Evolutionary conservation across 2,329 filamentous ascomycete genomes (phyloP).

Genomic region (Domatiomyces catenatus): DNA sequence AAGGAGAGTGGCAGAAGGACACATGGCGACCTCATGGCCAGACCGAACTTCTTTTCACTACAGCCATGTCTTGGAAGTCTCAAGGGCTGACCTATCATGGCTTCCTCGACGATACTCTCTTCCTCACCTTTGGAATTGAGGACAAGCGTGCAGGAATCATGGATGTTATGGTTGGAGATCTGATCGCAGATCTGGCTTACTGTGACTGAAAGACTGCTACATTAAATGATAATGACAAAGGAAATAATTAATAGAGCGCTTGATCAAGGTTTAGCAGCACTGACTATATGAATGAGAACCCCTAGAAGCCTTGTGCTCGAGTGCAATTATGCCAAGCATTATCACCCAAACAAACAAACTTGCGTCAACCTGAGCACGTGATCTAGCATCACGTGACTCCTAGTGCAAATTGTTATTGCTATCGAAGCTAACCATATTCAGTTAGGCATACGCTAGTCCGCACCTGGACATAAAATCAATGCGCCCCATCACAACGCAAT

Average conservation of each 20-base stretch:
- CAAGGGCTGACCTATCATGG: constrained; percentile 37
- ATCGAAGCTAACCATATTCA: too few species aligned
- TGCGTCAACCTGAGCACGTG: too few species aligned
- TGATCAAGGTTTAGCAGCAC: too few species aligned
- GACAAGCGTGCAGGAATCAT: constrained; percentile 35
- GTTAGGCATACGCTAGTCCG: too few species aligned
- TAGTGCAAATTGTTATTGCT: too few species aligned
- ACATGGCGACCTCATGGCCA: constrained; percentile 18
- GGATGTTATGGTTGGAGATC: constrained; percentile 35
- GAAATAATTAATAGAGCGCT: neutral
- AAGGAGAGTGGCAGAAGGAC: constrained; percentile 9
- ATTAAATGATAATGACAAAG: neutral
- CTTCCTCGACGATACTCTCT: constrained; percentile 39
- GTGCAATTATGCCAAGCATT: too few species aligned
- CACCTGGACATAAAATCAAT: too few species aligned
- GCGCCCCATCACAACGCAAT: too few species aligned
- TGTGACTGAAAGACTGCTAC: constrained; percentile 14
- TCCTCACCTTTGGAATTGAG: constrained; percentile 42
- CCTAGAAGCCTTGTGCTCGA: too few species aligned
- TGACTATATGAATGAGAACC: too few species aligned
- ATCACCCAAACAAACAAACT: too few species aligned
- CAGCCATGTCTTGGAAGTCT: constrained; percentile 40
- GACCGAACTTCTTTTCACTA: constrained; percentile 42
- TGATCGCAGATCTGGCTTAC: constrained; percentile 30
- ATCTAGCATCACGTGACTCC: too few species aligned